Evolutionary conservation across 139 green algal genomes (phyloP), one percentile per base, ranked within the genome.

Genomic region (Limnomonas spitsbergensis): DNA sequence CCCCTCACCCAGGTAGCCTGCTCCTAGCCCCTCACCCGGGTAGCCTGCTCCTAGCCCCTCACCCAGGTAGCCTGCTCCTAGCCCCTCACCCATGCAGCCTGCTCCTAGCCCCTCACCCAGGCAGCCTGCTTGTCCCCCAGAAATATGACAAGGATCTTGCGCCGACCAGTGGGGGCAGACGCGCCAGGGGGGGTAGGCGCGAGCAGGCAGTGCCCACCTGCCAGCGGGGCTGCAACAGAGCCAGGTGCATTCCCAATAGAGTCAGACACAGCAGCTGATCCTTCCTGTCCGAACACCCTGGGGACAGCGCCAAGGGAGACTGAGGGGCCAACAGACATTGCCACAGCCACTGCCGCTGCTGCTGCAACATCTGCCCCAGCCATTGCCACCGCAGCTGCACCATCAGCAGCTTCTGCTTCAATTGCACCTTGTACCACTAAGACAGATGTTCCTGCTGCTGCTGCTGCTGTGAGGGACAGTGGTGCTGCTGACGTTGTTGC

Each of bases 61-160:
- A n/a, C n/a, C n/a, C n/a, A n/a, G n/a, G n/a, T n/a, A n/a, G n/a
- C n/a, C n/a, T n/a, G n/a, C n/a, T n/a, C n/a, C n/a, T n/a, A n/a
- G n/a, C n/a, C n/a, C n/a, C n/a, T n/a, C n/a, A n/a, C n/a, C n/a
- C n/a, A n/a, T n/a, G n/a, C n/a, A n/a, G n/a, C n/a, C n/a, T n/a
- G n/a, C n/a, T n/a, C n/a, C n/a, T n/a, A n/a, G n/a, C n/a, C n/a
- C 20, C 47, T 61, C 47, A 61, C 39, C 88, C 88, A 93, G 31
- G 53, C 24, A 39, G 40, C 71, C 14, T 42, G 38, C 4, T 67
- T 72, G 61, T 77, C 67, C 40, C 73, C 82, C 38, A 85, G 87
- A 27, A 84, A 81, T 27, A 85, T 56, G 4, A 89, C 79, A 4
- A 89, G 37, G 53, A 87, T 75, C 66, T 85, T 74, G 35, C 68